phyloP scores from a whole-genome alignment of 768 basidiomycete species.

The Termitomyces heimii region DNA sequence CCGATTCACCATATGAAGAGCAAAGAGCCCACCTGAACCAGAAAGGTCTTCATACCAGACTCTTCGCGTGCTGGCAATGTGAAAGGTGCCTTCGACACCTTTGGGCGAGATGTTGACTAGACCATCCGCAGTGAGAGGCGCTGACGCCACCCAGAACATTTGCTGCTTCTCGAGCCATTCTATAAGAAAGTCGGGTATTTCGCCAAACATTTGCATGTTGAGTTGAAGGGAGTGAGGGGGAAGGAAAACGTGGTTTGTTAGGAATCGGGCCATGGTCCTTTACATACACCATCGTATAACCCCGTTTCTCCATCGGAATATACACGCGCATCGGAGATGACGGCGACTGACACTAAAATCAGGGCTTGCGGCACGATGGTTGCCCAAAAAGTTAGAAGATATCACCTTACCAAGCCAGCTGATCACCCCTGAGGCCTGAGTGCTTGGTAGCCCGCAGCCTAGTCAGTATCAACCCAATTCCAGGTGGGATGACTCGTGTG shows the following conservation, averaged over 20 bases:
- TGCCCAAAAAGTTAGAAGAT: conserved; percentile 2
- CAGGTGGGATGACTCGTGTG: background rate
- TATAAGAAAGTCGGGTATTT: conserved; percentile 47
- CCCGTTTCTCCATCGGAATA: conserved; percentile 17
- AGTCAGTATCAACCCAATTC: background rate
- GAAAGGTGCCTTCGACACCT: conserved; percentile 57
- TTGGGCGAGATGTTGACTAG: conserved; percentile 70
- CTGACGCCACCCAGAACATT: conserved; percentile 68
- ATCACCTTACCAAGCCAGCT: conserved; percentile 9
- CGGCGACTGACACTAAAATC: conserved; percentile 3
- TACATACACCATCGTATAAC: conserved; percentile 12
- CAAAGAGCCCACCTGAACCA: conserved; percentile 50
- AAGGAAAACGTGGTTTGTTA: background rate
- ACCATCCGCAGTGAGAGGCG: conserved; percentile 50
- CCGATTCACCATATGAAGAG: background rate
- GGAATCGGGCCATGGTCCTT: conserved; percentile 4
- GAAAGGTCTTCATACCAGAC: conserved; percentile 77
- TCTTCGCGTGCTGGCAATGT: conserved; percentile 42
- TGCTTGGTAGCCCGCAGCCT: background rate
- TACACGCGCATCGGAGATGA: conserved; percentile 13
- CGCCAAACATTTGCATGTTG: conserved; percentile 52
- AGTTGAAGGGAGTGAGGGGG: background rate
- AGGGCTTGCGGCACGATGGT: conserved; percentile 10
- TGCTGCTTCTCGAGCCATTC: conserved; percentile 60
- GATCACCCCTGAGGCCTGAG: conserved; percentile 5